Evolutionary conservation across 192 early-diverging fungal genomes (phyloP).

Genomic region (Coemansia interrupta): DNA sequence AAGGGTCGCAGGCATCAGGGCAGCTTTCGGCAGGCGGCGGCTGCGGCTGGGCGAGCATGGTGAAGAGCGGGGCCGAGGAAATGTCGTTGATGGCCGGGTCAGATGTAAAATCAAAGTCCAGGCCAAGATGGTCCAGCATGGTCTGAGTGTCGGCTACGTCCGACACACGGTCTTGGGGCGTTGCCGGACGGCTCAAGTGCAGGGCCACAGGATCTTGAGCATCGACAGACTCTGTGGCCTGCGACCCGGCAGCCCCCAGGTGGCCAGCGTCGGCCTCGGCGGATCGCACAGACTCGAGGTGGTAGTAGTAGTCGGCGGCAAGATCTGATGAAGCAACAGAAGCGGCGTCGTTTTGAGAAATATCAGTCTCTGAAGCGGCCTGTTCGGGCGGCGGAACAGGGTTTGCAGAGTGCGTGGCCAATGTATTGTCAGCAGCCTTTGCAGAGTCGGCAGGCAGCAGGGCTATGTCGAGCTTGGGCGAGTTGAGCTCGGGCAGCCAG

Average conservation of each 20-base stretch:
- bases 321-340: neutral
- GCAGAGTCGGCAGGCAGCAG: conserved; percentile 11
- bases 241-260: too few relatives aligned
- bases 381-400: neutral
- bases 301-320: conserved; percentile 3
- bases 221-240: neutral
- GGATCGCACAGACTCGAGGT: conserved; percentile 1
- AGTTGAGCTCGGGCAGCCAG: conserved; percentile 47
- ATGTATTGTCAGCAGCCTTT: neutral
- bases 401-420: neutral
- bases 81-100: conserved; percentile 36
- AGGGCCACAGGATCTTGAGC: neutral
- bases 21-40: neutral
- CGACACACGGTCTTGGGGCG: too few relatives aligned
- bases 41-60: neutral
- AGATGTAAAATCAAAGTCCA: conserved; percentile 36
- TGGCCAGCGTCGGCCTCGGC: neutral
- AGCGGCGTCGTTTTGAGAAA: neutral
- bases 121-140: conserved; percentile 19
- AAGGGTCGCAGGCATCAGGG: too few relatives aligned
- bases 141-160: neutral
- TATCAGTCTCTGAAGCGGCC: too few relatives aligned
- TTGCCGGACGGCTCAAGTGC: neutral
- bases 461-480: conserved; percentile 26
- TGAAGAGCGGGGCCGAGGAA: conserved; percentile 26